Evolutionary conservation across 257 asterid genomes (phyloP).

Genomic region (Solanum habrochaites): DNA sequence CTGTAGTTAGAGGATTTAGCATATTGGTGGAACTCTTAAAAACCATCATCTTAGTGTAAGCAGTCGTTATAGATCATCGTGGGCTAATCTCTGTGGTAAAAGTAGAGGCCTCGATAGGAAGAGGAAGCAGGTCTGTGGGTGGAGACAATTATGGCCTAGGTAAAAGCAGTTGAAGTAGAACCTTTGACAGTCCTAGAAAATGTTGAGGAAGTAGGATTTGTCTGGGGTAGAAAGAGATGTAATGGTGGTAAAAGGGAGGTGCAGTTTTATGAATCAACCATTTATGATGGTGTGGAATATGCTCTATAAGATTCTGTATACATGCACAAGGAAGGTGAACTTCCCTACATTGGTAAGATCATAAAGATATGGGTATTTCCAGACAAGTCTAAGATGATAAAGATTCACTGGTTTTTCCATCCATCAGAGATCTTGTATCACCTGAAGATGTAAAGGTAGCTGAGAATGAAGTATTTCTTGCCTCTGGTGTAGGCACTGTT

Average conservation of each 20-base stretch:
- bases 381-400: conserved; percentile 33
- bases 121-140: background rate
- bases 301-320: conserved; percentile 47
- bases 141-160: background rate
- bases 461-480: conserved; percentile 66
- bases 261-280: conserved; percentile 37
- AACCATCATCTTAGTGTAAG: background rate
- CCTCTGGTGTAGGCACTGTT: conserved; percentile 58
- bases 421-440: conserved; percentile 49
- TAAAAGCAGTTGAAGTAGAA: background rate
- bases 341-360: conserved; percentile 61
- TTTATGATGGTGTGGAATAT: conserved; percentile 61
- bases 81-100: background rate
- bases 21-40: background rate
- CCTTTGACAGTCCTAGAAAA: conserved; percentile 10
- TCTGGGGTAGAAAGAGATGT: conserved; percentile 52
- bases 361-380: conserved; percentile 52
- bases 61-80: background rate
- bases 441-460: conserved; percentile 20
- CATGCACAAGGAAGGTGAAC: conserved; percentile 33
- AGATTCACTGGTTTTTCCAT: conserved; percentile 76
- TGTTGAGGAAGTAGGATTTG: conserved; percentile 27
- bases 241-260: conserved; percentile 34
- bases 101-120: background rate
- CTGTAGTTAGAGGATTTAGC: background rate